Base-by-base conservation (phyloP, 2,329 filamentous ascomycete genomes). In the Monosporascus sp. region DNA sequence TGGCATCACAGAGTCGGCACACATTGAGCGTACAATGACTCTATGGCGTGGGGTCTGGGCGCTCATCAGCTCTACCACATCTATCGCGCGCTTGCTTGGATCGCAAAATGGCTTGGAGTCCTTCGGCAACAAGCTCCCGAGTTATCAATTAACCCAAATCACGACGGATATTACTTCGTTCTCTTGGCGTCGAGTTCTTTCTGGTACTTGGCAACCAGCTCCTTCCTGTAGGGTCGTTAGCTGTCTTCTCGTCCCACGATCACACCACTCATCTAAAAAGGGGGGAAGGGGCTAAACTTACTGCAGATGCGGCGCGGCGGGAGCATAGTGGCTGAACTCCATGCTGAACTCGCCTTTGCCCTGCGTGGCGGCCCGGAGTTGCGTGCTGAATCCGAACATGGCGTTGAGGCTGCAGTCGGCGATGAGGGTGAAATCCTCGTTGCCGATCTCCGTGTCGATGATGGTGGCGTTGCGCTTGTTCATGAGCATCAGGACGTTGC, bases 341-440 rank as follows among this genome's bases (percentile, higher is more conserved):
- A 99, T 97, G 65, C 83, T 88, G 69, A 97, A 99, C 76, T 99
- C 94, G 65, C 94, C 94, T 81, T 99, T 99, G 57, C 94, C 94
- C 76, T 99, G 94, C 2, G 92, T 97, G 22, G 92, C 89, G 15
- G 94, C 94, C 63, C 94, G 83, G 61, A 99, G 75, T 73, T 96
- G 89, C 43, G 87, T 89, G 65, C 87, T 92, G 76, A 99, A 97
- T 58, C 94, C 94, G 70, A 99, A 99, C 94, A 99, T 99, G 70
- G 87, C 84, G 71, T 97, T 96, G 69, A 99, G 74, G 69, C 87
- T 92, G 77, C 91, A 96, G 74, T 97, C 94, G 25, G 91, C 92
- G 52, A 87, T 84, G 54, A 97, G 81, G 6, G 90, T 96, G 67
- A 99, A 97, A 67, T 99, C 94, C 66, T 99, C 94, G 17, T 85